Base-by-base conservation (phyloP, 2,329 filamentous ascomycete species). In the Aspergillus carbonarius region DNA sequence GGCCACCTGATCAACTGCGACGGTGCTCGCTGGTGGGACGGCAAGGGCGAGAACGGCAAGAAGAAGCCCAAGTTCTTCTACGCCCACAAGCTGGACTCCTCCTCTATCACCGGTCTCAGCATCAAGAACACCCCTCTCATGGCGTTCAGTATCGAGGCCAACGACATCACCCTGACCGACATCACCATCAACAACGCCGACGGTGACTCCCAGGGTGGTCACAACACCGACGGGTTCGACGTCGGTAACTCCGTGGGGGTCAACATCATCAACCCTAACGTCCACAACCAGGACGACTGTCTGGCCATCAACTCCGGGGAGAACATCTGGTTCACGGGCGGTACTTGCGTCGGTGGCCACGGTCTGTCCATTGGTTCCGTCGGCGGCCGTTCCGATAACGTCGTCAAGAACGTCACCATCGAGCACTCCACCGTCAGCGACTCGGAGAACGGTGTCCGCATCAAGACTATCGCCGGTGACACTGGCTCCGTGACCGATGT, bases 161-260 rank as follows among this genome's bases (percentile, higher is more conserved):
- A 67, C 12, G 58, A 68, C 23, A 63, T 77, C 13, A 64, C 68
- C 3, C 65, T 79, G 46, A 70, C 73, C 48, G 72, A 73, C 30
- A 64, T 79, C 18, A 68, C 70, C 15, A 60, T 78, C 32, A 71
- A 77, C 64, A 78, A 78, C 63, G 70, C 73, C 17, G 72, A 72
- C 8, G 75, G 74, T 4, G 72, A 76, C 50, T 68, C 67, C 18
- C 57, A 73, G 1, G 74, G 74, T 10, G 74, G 70, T 5, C 63
- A 65, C 58, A 84, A 82, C 2, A 74, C 79, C 50, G 86, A 85
- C 66, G 83, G 81, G 40, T 79, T 80, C 55, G 76, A 78, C 54
- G 75, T 58, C 72, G 77, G 62, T 78, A 83, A 74, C 32, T 82
- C 81, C 67, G 71, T 73, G 39, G 69, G 71, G 55, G 80, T 82